These are phyloP conservation scores for Suhomyces yuchorum DNA, from an alignment of 1,139 yeast species.

Conservation along the genomic window DNA sequence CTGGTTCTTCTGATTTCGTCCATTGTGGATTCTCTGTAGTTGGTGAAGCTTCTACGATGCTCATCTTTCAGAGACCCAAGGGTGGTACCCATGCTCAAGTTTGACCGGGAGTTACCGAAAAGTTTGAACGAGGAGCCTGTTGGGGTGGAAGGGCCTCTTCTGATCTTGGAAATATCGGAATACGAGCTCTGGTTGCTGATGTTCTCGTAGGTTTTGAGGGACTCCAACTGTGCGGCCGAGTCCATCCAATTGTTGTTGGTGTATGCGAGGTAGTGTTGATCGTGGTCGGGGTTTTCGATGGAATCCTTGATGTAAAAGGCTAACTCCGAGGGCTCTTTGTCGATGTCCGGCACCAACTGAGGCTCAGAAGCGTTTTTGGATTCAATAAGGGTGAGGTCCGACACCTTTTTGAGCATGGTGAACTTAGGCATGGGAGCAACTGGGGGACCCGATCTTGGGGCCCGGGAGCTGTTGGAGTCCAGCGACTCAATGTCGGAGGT, in stretches of 20 bases:
- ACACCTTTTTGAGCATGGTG: constrained; percentile 13
- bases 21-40: constrained; percentile 4
- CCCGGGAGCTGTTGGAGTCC: too few species aligned
- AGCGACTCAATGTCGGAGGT: constrained; percentile 5
- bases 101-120: constrained; percentile 8
- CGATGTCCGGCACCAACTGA: constrained; percentile 9
- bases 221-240: constrained; percentile 13
- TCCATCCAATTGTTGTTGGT: constrained; percentile 26
- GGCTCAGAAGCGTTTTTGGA: constrained; percentile 4
- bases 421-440: background rate
- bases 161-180: constrained; percentile 8
- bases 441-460: background rate
- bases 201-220: constrained; percentile 2
- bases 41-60: constrained; percentile 9
- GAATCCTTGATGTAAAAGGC: constrained; percentile 16
- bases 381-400: constrained; percentile 18
- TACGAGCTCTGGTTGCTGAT: constrained; percentile 8
- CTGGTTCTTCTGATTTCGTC: background rate
- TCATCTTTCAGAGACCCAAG: constrained; percentile 1
- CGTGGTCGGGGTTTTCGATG: constrained; percentile 10
- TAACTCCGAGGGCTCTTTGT: constrained; percentile 13
- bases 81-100: constrained; percentile 2
- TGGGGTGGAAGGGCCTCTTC: background rate
- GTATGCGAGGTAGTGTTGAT: constrained; percentile 14
- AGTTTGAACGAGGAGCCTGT: constrained; percentile 1